Evolutionary conservation across 2,329 filamentous ascomycete species (phyloP), one percentile per base, ranked within the genome.

Genomic region (Neurospora sp.): DNA sequence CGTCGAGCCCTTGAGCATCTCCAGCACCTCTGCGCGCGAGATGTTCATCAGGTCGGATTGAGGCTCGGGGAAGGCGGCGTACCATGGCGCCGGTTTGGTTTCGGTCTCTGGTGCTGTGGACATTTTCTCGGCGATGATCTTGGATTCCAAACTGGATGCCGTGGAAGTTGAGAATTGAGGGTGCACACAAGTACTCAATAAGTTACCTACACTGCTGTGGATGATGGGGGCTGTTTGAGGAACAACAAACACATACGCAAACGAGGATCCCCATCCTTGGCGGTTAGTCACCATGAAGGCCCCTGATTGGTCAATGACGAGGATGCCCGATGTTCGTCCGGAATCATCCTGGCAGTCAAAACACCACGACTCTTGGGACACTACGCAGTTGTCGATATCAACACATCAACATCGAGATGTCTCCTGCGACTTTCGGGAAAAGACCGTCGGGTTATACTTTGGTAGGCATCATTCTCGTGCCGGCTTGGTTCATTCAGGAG

Each of bases 61-160:
- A 40, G 73, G 72, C 15, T 71, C 71, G 65, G 73, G 73, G 69
- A 71, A 74, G 8, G 71, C 72, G 4, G 72, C 72, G 41, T 73
- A 70, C 74, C 74, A 74, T 8, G 74, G 72, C 11, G 72, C 38
- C 2, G 67, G 4, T 11, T 33, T 28, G 33, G 43, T 11, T 4
- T 41, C 67, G 19, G 57, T 68, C 2, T 37, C 52, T 5, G 28
- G 23, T 8, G 52, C 46, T 57, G 46, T 33, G 12, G 46, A 17
- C 52, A 62, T 62, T 33, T 8, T 36, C 12, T 28, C 15, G 23
- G 5, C 52, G 23, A 33, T n/a, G n/a, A n/a, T n/a, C n/a, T n/a
- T n/a, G n/a, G n/a, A n/a, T n/a, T n/a, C n/a, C n/a, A n/a, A n/a
- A n/a, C n/a, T n/a, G n/a, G n/a, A n/a, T n/a, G n/a, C n/a, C n/a